Conservation (phyloP, 2,329 filamentous ascomycete species). For the Pseudogymnoascus sp. region DNA sequence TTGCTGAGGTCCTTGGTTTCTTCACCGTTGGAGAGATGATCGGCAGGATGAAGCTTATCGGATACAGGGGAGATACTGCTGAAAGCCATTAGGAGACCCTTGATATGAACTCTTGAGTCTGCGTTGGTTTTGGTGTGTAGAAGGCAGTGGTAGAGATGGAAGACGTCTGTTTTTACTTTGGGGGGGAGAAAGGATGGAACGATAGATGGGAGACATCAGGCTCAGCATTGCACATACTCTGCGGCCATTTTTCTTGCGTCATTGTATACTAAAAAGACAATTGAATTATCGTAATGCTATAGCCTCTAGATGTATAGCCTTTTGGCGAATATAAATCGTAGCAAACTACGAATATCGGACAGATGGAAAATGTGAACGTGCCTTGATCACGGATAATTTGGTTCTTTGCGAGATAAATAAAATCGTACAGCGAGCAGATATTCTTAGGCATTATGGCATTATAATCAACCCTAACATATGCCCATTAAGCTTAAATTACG, state of each 20-base stretch:
- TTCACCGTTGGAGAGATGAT: slow-evolving; percentile 98
- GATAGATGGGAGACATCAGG: slow-evolving; percentile 5
- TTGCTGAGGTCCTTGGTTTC: slow-evolving; percentile 86
- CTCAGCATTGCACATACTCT: slow-evolving; percentile 9
- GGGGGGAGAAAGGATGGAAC: neutral
- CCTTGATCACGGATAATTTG: neutral
- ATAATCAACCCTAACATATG: neutral
- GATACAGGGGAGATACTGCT: slow-evolving; percentile 66
- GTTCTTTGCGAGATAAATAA: neutral
- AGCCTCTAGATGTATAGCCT: neutral
- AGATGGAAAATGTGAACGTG: neutral
- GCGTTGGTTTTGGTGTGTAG: neutral
- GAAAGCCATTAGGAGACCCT: slow-evolving; percentile 43
- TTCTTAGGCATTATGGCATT: neutral
- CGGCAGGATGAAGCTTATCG: slow-evolving; percentile 88
- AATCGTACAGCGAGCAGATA: neutral
- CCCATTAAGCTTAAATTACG: neutral
- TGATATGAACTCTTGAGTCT: neutral
- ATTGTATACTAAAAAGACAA: slow-evolving; percentile 8
- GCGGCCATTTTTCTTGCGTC: slow-evolving; percentile 2
- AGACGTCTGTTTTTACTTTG: neutral
- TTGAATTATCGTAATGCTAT: slow-evolving; percentile 8
- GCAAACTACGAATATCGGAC: neutral
- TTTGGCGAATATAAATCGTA: neutral
- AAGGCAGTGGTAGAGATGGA: neutral